phyloP scores from a whole-genome alignment of 306 rosid species.

The Castanospermum australe region DNA sequence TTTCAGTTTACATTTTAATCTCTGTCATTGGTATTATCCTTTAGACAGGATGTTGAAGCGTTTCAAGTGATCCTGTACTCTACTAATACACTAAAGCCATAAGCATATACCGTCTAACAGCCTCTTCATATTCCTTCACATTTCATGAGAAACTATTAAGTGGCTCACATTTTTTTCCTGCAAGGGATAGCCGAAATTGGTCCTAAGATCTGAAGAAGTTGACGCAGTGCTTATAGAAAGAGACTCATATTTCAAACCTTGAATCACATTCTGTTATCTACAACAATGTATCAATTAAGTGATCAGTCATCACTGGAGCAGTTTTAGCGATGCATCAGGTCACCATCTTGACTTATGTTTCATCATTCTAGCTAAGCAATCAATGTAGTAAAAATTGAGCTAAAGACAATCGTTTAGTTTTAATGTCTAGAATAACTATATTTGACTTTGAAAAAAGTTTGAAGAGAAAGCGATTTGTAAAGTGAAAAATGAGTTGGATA shows the following conservation, averaged over 20 bases:
- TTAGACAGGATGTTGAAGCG: background rate
- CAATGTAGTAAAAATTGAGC: background rate
- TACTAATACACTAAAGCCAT: background rate
- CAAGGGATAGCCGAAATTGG: background rate
- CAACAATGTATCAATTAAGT: background rate
- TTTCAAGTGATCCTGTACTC: background rate
- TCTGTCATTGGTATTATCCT: background rate
- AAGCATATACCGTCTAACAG: background rate
- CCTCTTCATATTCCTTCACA: background rate
- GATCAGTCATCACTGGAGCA: background rate
- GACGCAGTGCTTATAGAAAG: background rate
- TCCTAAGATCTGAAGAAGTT: background rate
- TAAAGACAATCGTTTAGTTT: background rate
- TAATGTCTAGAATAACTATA: background rate
- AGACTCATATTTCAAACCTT: background rate
- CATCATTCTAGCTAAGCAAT: background rate
- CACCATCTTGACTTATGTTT: background rate
- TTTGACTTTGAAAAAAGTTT: background rate
- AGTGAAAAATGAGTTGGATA: no score
- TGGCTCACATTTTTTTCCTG: background rate
- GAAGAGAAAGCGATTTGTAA: background rate
- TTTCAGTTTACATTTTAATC: background rate
- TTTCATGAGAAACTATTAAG: background rate
- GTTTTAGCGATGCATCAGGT: background rate
- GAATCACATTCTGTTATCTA: background rate